Base-by-base conservation (phyloP, 768 basidiomycete genomes). In the Tricholoma saponaceum region DNA sequence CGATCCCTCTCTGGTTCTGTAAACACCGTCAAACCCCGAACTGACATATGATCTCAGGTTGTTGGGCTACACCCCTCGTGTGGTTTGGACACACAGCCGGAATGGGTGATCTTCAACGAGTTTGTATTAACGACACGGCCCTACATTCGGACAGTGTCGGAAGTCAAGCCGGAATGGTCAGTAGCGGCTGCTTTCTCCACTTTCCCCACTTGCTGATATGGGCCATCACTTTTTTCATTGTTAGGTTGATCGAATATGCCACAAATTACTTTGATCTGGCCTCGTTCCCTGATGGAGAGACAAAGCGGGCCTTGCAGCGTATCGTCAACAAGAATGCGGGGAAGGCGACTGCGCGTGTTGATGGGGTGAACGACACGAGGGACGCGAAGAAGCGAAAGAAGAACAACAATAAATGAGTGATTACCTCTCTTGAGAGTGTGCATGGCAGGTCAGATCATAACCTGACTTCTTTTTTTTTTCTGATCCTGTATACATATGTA, bases 51-150 rank as follows among this genome's bases (percentile, higher is more conserved):
- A 52, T 18, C 46, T 58, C 57, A 83, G 84, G 79, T 87, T 33
- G 91, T 92, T 5, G 77, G 75, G 1, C 73, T 95, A 16, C 95
- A 98, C 68, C 90, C 95, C 7, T 90, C 88, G 22, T 95, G 92
- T 59, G 93, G 93, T 28, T 74, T 97, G 47, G 90, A 93, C 60
- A 83, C 83, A 10, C 87, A 87, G 57, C 95, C 95, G 2, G 92
- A 95, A 64, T 95, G 92, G 94, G 92, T 95, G 3, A 69, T 92
- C 8, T 95, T 90, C 78, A 93, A 95, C 66, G 95, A 96, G 73
- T 99, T 98, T 64, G 93, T 98, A 9, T 73, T 98, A 62, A 98
- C 95, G 6, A 91, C 92, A 5, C 74, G 86, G 50, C 86, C 83
- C 58, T 98, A 89, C 67, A 95, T 99, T 67, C 86, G 97, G 26